These are phyloP conservation scores for Delonix regia DNA, from an alignment of 306 rosid species.

Conservation along the genomic window DNA sequence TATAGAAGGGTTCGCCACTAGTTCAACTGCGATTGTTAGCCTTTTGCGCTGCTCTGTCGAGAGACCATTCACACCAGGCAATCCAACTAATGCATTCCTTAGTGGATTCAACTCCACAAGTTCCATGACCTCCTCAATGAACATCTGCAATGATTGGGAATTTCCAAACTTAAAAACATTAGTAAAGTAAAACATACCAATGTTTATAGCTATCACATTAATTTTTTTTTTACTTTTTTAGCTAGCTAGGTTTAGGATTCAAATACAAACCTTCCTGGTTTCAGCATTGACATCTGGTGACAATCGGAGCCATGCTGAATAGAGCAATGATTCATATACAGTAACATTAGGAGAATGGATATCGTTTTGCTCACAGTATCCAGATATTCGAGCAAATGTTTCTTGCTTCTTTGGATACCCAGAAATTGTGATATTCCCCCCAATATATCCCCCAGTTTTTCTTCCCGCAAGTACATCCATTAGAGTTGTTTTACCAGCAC, in stretches of 20 bases:
- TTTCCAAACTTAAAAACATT: not conserved
- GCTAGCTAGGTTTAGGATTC: conserved; percentile 2
- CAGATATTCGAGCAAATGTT: conserved; percentile 89
- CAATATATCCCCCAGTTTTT: conserved; percentile 87
- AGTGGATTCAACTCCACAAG: conserved; percentile 63
- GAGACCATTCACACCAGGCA: conserved; percentile 64
- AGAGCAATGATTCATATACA: conserved; percentile 61
- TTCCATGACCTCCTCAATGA: conserved; percentile 67
- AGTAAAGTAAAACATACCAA: not conserved
- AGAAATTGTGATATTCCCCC: conserved; percentile 70
- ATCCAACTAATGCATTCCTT: conserved; percentile 57
- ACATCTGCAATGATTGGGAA: conserved; percentile 50
- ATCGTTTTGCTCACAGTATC: conserved; percentile 93
- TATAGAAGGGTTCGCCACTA: conserved; percentile 70
- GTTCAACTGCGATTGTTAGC: conserved; percentile 67
- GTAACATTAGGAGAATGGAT: conserved; percentile 80
- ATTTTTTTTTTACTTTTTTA: not conserved
- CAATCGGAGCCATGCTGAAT: conserved; percentile 70
- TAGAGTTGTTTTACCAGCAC: conserved; percentile 96
- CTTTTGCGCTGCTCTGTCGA: conserved; percentile 72
- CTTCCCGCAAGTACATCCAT: conserved; percentile 95
- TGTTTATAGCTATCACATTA: not conserved
- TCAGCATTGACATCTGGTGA: conserved; percentile 50
- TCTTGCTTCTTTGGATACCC: conserved; percentile 89
- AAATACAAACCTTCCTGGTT: conserved; percentile 55